Evolutionary conservation across 306 rosid genomes (phyloP), one percentile per base, ranked within the genome.

Genomic region (Biancaea sappan): DNA sequence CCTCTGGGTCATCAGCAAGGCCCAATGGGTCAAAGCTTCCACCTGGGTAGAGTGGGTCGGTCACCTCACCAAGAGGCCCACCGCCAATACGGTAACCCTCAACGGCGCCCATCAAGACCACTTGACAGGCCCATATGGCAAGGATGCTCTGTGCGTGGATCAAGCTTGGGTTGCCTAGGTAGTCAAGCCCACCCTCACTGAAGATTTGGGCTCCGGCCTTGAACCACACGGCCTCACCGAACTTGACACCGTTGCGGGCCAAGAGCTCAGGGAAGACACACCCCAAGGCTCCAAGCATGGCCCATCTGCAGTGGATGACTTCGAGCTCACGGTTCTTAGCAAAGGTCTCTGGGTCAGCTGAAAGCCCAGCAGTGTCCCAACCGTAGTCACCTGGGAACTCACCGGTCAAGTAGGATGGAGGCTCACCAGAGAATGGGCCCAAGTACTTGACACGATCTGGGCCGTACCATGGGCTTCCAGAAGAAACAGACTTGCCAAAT

Each of bases 21-120:
- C 97, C 98, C 79, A 93, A 75, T 72, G 97, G 98, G 84, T 93
- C 97, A n/a, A 94, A 94, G 90, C 97, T 94, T 1, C 97, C 97
- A n/a, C 97, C 92, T 0, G 94, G 98, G 91, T 94, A 94, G 1
- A 94, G 53, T n/a, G 97, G 96, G 87, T 91, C 94, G 0, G 78
- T 76, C 2, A 91, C 84, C 82, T 94, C 98, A 2, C 98, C 98
- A 0, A 94, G 92, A 0, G 97, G 97, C 4, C 97, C 98, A 37
- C 97, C 91, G 0, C 94, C 98, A 76, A 94, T 85, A 56, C 90
- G 83, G 84, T 94, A 94, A 0, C 98, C 97, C 83, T 94, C 98
- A 8, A 91, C 93, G 0, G 98, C 96, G 0, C 97, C 98, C 97
- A 94, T 94, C 74, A 94, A 47, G 54, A 94, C 22, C 0, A 91